phyloP scores from a whole-genome alignment of 164 flowering plant genomes.

The Liquidambar formosana region DNA sequence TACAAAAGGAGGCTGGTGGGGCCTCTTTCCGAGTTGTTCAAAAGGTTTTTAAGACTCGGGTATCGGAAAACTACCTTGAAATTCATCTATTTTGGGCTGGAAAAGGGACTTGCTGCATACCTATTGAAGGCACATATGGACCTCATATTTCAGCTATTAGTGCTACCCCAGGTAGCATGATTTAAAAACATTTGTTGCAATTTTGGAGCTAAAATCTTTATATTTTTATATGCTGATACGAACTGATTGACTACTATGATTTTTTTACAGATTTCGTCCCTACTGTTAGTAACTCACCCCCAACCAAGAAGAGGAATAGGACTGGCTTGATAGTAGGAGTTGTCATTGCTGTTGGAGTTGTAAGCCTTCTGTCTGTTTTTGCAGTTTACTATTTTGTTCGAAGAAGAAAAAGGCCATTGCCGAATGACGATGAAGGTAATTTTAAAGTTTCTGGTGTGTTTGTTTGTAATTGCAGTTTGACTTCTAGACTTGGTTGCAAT shows the following conservation, averaged over 20 bases:
- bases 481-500: neutral
- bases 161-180: slow-evolving; percentile 64
- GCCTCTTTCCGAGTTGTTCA: slow-evolving; percentile 41
- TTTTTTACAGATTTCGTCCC: slow-evolving; percentile 60
- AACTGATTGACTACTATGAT: slow-evolving; percentile 5
- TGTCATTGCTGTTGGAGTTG: slow-evolving; percentile 42
- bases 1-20: slow-evolving; percentile 65
- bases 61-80: slow-evolving; percentile 69
- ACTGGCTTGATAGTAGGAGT: slow-evolving; percentile 65
- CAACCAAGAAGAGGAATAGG: slow-evolving; percentile 36
- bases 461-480: neutral
- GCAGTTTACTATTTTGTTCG: slow-evolving; percentile 26
- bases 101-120: slow-evolving; percentile 91
- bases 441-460: neutral
- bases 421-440: slow-evolving; percentile 59
- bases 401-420: slow-evolving; percentile 32
- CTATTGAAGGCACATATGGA: slow-evolving; percentile 71
- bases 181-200: neutral
- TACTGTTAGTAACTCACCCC: slow-evolving; percentile 49
- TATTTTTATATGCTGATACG: neutral
- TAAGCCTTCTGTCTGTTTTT: slow-evolving; percentile 30
- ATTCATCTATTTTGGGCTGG: slow-evolving; percentile 96
- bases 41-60: slow-evolving; percentile 37
- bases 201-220: neutral
- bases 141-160: slow-evolving; percentile 86